phyloP scores from a whole-genome alignment of 202 grass and related monocot genomes.

The Saccharum hybrid region DNA sequence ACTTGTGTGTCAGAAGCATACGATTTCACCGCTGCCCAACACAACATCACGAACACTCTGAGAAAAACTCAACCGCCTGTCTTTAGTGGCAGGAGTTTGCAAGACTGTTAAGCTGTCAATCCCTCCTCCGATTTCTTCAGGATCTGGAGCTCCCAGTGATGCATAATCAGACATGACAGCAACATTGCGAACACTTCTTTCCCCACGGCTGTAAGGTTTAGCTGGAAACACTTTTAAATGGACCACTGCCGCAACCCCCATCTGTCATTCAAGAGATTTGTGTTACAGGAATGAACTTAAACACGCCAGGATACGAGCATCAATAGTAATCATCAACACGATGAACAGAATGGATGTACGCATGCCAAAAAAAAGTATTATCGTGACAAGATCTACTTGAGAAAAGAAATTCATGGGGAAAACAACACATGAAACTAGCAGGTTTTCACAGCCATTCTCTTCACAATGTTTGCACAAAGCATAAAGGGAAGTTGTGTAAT shows the following conservation, averaged over 20 bases:
- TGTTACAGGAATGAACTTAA: conserved; percentile 28
- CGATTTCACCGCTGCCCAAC: conserved; percentile 92
- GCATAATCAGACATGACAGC: conserved; percentile 98
- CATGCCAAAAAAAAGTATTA: conserved; percentile 3
- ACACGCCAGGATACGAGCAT: conserved; percentile 24
- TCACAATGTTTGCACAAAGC: not conserved
- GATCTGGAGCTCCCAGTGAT: conserved; percentile 73
- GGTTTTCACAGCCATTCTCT: not conserved
- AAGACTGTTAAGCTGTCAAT: conserved; percentile 69
- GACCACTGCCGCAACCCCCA: conserved; percentile 88
- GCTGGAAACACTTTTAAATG: conserved; percentile 96
- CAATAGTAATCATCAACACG: no score
- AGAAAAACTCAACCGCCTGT: conserved; percentile 74
- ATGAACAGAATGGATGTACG: conserved; percentile 14
- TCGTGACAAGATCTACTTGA: not conserved
- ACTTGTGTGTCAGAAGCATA: conserved; percentile 47
- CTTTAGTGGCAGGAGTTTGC: conserved; percentile 58
- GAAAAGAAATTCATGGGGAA: not conserved
- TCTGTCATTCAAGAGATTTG: conserved; percentile 61
- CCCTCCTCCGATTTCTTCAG: conserved; percentile 90
- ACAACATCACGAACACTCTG: conserved; percentile 94
- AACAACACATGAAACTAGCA: not conserved
- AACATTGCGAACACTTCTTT: conserved; percentile 75
- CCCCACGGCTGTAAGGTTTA: conserved; percentile 75
- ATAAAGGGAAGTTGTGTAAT: not conserved